These are phyloP conservation scores for Gloeopeniophorella convolvens DNA, from an alignment of 768 basidiomycete genomes.

Conservation along the genomic window DNA sequence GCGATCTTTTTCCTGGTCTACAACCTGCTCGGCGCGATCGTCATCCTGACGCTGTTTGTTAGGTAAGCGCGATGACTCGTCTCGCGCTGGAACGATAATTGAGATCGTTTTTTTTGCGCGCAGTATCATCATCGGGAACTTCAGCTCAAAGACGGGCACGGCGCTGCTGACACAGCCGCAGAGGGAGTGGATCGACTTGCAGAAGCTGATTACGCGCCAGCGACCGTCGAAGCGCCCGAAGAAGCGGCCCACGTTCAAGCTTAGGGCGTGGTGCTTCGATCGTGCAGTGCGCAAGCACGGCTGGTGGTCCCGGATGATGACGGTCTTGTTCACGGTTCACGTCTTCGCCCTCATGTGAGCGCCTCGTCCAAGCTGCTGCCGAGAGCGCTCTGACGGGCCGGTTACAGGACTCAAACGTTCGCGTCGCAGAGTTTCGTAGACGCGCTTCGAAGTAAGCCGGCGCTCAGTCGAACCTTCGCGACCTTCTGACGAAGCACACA, in stretches of 20 bases:
- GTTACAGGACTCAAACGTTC: constrained; percentile 73
- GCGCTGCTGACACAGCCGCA: constrained; percentile 84
- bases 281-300: constrained; percentile 89
- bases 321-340: constrained; percentile 71
- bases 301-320: constrained; percentile 83
- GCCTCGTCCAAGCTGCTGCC: not conserved
- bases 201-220: constrained; percentile 83
- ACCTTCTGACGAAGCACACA: constrained; percentile 26
- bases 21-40: constrained; percentile 84
- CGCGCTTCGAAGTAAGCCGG: constrained; percentile 49
- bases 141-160: constrained; percentile 77
- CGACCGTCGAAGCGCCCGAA: constrained; percentile 79
- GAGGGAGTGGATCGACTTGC: constrained; percentile 89
- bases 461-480: not conserved
- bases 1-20: constrained; percentile 89
- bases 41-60: constrained; percentile 86
- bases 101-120: constrained; percentile 14
- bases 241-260: constrained; percentile 40
- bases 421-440: constrained; percentile 44
- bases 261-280: constrained; percentile 87
- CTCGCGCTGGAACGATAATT: no score
- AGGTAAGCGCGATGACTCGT: constrained; percentile 57
- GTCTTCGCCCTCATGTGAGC: constrained; percentile 78
- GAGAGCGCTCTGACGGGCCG: constrained; percentile 5
- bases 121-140: constrained; percentile 95